phyloP scores from a whole-genome alignment of 2,329 filamentous ascomycete species.

The Emericellopsis cladophorae region DNA sequence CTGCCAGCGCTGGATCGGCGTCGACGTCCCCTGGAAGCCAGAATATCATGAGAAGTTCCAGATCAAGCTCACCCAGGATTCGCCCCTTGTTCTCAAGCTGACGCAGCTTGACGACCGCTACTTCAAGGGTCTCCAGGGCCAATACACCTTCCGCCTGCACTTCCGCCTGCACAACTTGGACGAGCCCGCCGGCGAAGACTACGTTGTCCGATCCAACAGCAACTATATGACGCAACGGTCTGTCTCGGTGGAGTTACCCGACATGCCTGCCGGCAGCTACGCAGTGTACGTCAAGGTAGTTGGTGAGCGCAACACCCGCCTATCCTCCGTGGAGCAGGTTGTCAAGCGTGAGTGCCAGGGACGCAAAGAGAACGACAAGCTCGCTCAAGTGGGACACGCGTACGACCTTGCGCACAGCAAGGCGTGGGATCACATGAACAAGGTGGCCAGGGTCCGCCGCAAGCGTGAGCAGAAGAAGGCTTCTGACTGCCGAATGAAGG shows the following conservation, averaged over 20 bases:
- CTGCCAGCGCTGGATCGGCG: constrained; percentile 46
- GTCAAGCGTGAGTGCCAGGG: constrained; percentile 35
- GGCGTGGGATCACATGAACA: constrained; percentile 35
- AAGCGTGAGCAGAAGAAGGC: constrained; percentile 36
- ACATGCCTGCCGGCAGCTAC: constrained; percentile 43
- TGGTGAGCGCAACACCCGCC: constrained; percentile 29
- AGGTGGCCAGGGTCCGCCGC: constrained; percentile 34
- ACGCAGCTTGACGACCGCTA: constrained; percentile 51
- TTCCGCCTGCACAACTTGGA: constrained; percentile 36
- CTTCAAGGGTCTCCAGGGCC: constrained; percentile 46
- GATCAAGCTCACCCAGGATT: constrained; percentile 40
- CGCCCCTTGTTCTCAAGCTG: constrained; percentile 45
- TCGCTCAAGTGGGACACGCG: constrained; percentile 42
- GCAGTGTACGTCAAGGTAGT: constrained; percentile 43
- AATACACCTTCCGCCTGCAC: constrained; percentile 38
- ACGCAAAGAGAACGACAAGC: constrained; percentile 41
- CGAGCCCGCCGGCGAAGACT: constrained; percentile 40
- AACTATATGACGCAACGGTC: constrained; percentile 46
- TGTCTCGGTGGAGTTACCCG: constrained; percentile 42
- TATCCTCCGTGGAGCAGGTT: constrained; percentile 40
- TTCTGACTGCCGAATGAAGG: constrained; percentile 27
- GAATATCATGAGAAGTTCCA: constrained; percentile 51
- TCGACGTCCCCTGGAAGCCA: constrained; percentile 48
- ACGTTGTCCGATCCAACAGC: constrained; percentile 45
- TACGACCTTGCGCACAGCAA: constrained; percentile 51